Evolutionary conservation across 2,329 filamentous ascomycete species (phyloP).

Genomic region (Pseudogymnoascus sp.): DNA sequence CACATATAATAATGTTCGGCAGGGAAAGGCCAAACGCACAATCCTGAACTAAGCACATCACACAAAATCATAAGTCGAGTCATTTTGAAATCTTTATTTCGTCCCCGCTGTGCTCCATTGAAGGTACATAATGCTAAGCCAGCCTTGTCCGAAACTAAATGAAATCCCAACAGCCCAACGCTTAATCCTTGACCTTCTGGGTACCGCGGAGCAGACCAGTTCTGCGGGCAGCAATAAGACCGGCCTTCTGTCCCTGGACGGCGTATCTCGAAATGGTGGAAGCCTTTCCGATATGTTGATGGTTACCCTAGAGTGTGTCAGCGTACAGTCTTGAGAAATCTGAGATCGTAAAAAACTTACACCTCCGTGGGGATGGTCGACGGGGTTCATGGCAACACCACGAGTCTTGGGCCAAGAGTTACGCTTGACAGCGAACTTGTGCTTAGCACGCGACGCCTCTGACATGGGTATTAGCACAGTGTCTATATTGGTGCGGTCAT

Average conservation of each 20-base stretch:
- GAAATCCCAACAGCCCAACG: constrained; percentile 24
- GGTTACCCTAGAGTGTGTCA: constrained; percentile 97
- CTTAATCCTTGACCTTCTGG: constrained; percentile 98
- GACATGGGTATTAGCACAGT: constrained; percentile 38
- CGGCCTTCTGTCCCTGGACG: constrained; percentile 97
- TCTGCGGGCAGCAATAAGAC: constrained; percentile 99
- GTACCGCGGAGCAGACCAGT: constrained; percentile 99
- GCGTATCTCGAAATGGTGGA: constrained; percentile 99
- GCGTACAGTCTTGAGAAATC: constrained; percentile 62
- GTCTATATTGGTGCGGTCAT: constrained; percentile 15
- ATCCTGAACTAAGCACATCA: background rate
- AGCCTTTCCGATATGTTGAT: constrained; percentile 99
- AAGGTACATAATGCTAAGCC: constrained; percentile 29
- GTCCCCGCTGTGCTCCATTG: constrained; percentile 28
- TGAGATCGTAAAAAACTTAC: constrained; percentile 37
- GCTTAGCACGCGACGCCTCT: constrained; percentile 99
- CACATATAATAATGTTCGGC: background rate
- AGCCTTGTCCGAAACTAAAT: constrained; percentile 27
- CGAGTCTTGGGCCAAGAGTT: constrained; percentile 99
- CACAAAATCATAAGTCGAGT: background rate
- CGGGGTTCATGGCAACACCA: constrained; percentile 99
- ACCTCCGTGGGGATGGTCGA: constrained; percentile 98
- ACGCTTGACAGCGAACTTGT: constrained; percentile 99
- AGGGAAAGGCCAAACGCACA: background rate
- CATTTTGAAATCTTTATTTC: constrained; percentile 22